These are phyloP conservation scores for Wickerhamomyces ciferrii DNA, from an alignment of 805 yeast species.

Conservation along the genomic window DNA sequence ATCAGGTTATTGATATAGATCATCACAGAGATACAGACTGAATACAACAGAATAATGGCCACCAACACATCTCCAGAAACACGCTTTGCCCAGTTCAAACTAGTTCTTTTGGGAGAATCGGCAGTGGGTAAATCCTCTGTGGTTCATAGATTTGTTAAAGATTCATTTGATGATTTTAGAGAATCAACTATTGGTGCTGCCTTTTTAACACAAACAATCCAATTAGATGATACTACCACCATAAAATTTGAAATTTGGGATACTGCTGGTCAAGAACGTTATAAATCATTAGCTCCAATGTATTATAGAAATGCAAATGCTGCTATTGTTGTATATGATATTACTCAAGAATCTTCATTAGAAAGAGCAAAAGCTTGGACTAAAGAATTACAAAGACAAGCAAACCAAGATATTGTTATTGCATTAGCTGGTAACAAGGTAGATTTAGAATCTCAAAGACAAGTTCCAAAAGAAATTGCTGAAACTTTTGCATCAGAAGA, in stretches of 20 bases:
- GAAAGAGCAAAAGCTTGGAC: conserved; percentile 74
- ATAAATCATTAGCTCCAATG: conserved; percentile 76
- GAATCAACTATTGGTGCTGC: conserved; percentile 88
- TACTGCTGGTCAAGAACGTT: conserved; percentile 82
- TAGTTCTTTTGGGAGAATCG: conserved; percentile 60
- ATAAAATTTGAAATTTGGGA: conserved; percentile 83
- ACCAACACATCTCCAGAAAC: conserved; percentile 4
- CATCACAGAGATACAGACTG: no score
- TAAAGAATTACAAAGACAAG: conserved; percentile 66
- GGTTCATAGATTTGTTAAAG: conserved; percentile 66
- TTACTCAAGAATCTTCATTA: conserved; percentile 59
- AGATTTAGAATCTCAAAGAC: conserved; percentile 51
- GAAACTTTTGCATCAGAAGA: conserved; percentile 50
- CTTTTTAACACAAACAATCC: conserved; percentile 64
- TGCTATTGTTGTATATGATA: conserved; percentile 74
- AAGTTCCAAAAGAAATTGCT: conserved; percentile 39
- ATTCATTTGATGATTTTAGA: conserved; percentile 64
- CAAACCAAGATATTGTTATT: conserved; percentile 55
- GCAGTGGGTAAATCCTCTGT: conserved; percentile 68
- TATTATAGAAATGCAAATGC: conserved; percentile 78
- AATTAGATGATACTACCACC: conserved; percentile 45
- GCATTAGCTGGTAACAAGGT: conserved; percentile 74
- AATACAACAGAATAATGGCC: no score
- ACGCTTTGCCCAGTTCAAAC: conserved; percentile 49
- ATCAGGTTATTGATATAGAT: no score